Base-by-base conservation (phyloP, 2,329 filamentous ascomycete species). In the Lithohypha guttulata region DNA sequence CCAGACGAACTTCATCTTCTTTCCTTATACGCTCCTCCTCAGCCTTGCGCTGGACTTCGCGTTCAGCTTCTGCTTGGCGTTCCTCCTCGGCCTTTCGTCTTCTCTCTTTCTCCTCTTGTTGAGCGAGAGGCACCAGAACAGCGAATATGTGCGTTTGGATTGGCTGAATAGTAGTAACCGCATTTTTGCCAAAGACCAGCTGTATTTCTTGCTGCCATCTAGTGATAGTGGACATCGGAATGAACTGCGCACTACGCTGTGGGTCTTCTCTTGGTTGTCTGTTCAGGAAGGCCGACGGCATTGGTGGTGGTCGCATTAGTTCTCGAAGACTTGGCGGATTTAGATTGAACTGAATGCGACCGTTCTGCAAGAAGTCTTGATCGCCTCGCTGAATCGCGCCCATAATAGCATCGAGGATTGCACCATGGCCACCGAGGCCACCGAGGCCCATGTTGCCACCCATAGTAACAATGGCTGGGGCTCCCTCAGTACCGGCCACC, bases 131-230 rank as follows among this genome's bases (percentile, higher is more conserved):
- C 2, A 89, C 79, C 45, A 98, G 72, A 27, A 77, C 63, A 30
- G 75, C 78, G 27, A 85, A 66, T 18, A 98, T 72, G 2, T 76
- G 71, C 49, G 75, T 79, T 47, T 79, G 63, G 11, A 93, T 68
- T 38, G 75, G 74, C 44, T 73, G 68, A 2, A 78, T 73, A 55
- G 82, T 82, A 34, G 94, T 86, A 3, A 73, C 56, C 37, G 79
- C 73, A 34, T 64, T 69, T 15, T 68, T 62, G 18, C 83, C 82
- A 59, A 91, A 96, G 1, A 96, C 70, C 58, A 98, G 78, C 47
- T 81, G 79, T 6, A 86, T 80, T 59, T 96, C 93, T 55, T 95
- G 85, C 55, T 83, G 76, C 80, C 93, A 98, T 45, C 91, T 79
- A 38, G 73, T 70, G 40, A 72, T 67, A 1, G 91, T 96, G 6